Evolutionary conservation across 2,329 filamentous ascomycete genomes (phyloP).

Genomic region (Cladosporium oxysporum): DNA sequence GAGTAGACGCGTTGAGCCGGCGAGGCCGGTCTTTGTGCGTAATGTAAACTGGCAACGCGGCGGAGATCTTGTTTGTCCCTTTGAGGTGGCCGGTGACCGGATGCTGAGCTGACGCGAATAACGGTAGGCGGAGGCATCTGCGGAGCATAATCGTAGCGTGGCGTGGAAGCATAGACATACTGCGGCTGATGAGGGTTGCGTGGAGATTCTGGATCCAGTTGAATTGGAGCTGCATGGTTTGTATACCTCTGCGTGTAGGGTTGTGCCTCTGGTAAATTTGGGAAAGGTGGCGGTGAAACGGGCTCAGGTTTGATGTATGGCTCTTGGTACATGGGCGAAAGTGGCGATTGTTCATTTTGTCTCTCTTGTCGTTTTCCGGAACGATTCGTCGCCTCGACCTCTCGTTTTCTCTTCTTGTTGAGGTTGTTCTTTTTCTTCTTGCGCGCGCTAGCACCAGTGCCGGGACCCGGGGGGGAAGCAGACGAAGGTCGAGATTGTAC

Average conservation of each 20-base stretch:
- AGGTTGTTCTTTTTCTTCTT: constrained; percentile 38
- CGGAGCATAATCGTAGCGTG: constrained; percentile 13
- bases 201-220: constrained; percentile 42
- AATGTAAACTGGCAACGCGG: constrained; percentile 50
- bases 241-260: constrained; percentile 36
- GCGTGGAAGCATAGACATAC: constrained; percentile 37
- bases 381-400: constrained; percentile 26
- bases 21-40: constrained; percentile 48
- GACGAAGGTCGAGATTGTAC: constrained; percentile 30
- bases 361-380: constrained; percentile 35
- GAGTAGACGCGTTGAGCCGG: constrained; percentile 44
- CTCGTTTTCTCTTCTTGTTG: constrained; percentile 40
- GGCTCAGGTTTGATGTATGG: constrained; percentile 64
- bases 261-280: constrained; percentile 40
- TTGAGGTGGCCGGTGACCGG: constrained; percentile 38
- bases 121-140: constrained; percentile 39
- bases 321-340: constrained; percentile 39
- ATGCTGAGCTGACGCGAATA: constrained; percentile 42
- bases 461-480: constrained; percentile 30
- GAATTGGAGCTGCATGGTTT: constrained; percentile 15
- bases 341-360: constrained; percentile 39
- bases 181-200: constrained; percentile 46
- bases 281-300: constrained; percentile 60
- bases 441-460: constrained; percentile 23
- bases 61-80: constrained; percentile 50